These are phyloP conservation scores for Saccharomycopsis sp. DNA, from an alignment of 805 yeast species.

Conservation along the genomic window DNA sequence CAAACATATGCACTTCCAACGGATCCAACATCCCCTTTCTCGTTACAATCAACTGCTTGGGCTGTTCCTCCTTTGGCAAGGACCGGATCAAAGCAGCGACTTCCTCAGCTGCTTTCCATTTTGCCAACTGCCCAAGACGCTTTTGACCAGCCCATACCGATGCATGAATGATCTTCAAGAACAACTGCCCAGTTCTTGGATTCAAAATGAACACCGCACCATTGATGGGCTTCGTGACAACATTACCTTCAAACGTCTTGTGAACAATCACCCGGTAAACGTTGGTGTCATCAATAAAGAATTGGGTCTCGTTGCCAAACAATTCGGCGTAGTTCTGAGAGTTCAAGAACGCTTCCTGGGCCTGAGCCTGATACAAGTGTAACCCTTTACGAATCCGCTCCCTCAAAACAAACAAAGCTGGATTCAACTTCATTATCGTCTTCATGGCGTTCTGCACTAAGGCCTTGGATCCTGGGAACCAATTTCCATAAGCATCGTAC, in stretches of 20 bases:
- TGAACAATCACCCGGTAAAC: conserved; percentile 91
- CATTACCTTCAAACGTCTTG: conserved; percentile 84
- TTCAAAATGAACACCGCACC: conserved; percentile 87
- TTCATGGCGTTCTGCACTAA: conserved; percentile 85
- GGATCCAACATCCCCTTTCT: conserved; percentile 92
- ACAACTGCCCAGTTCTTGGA: conserved; percentile 85
- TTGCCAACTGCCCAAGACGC: conserved; percentile 83
- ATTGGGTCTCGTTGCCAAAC: conserved; percentile 72
- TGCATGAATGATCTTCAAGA: conserved; percentile 82
- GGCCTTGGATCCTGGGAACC: conserved; percentile 94
- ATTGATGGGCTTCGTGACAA: conserved; percentile 85
- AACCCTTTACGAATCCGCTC: conserved; percentile 92
- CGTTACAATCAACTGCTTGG: conserved; percentile 83
- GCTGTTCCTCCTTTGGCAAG: conserved; percentile 88
- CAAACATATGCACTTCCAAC: conserved; percentile 91
- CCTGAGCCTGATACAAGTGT: conserved; percentile 87
- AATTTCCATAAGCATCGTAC: conserved; percentile 94
- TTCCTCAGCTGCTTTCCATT: conserved; percentile 98
- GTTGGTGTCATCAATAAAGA: conserved; percentile 88
- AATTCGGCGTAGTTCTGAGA: conserved; percentile 86
- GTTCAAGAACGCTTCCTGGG: conserved; percentile 84
- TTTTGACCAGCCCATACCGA: conserved; percentile 97
- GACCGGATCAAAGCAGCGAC: conserved; percentile 86
- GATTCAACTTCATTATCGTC: conserved; percentile 90
- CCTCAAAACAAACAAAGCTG: conserved; percentile 81